A percentile compares a stretch with the other conserved stretches of the same genome.
phyloP scores from a whole-genome alignment of 352 stramenopile genomes.

The Phytophthora pinifolia region DNA sequence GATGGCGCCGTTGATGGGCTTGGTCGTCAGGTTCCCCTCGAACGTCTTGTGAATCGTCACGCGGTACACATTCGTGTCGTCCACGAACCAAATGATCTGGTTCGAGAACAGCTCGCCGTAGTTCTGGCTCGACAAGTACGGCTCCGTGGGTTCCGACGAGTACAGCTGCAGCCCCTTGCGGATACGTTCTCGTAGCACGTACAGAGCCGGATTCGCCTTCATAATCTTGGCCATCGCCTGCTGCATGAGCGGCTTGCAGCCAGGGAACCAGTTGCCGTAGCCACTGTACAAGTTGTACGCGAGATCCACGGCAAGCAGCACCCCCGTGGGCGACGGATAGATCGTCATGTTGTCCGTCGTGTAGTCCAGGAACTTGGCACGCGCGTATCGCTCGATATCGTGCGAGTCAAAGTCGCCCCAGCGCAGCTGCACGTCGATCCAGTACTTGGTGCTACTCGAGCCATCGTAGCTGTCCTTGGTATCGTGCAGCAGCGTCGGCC shows the following conservation, averaged over 20 bases:
- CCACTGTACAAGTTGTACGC: constrained; percentile 99
- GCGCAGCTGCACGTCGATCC: constrained; percentile 99
- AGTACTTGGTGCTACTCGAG: constrained; percentile 98
- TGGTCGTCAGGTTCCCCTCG: constrained; percentile 99
- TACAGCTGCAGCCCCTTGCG: constrained; percentile 99
- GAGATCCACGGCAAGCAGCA: constrained; percentile 97
- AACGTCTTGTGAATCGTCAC: constrained; percentile 99
- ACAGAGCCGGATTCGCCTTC: constrained; percentile 99
- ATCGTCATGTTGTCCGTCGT: constrained; percentile 99
- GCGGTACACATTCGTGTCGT: constrained; percentile 99
- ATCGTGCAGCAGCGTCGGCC: constrained; percentile 87
- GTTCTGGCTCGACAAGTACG: constrained; percentile 99
- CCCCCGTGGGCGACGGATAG: constrained; percentile 98
- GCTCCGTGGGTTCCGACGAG: constrained; percentile 99
- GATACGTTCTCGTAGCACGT: constrained; percentile 99
- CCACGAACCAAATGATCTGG: constrained; percentile 99
- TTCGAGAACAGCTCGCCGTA: constrained; percentile 99
- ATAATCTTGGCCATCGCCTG: constrained; percentile 99
- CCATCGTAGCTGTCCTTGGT: constrained; percentile 98
- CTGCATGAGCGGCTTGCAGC: constrained; percentile 98
- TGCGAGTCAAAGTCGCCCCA: constrained; percentile 99
- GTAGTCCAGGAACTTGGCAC: constrained; percentile 99
- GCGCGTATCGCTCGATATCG: constrained; percentile 99
- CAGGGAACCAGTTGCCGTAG: constrained; percentile 99
- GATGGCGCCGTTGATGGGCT: constrained; percentile 99